phyloP scores from a whole-genome alignment of 768 basidiomycete species.

The Mycena floridula region DNA sequence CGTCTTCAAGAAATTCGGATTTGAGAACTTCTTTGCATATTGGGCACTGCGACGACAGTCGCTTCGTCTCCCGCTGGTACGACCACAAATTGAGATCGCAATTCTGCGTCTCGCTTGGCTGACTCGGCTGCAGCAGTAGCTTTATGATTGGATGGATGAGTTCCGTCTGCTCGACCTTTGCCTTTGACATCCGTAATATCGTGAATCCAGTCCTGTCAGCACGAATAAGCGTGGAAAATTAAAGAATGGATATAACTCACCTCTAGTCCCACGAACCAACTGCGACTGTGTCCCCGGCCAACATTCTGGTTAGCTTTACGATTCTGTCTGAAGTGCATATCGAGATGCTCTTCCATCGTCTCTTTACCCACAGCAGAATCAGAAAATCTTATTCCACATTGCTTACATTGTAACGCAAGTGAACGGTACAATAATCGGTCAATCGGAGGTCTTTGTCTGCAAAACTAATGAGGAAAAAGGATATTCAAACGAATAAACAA shows the following conservation, averaged over 20 bases:
- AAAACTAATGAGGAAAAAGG: constrained; percentile 3
- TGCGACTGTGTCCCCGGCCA: constrained; percentile 82
- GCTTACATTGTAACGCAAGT: constrained; percentile 81
- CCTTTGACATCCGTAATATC: constrained; percentile 64
- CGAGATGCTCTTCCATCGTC: constrained; percentile 81
- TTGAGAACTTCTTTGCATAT: constrained; percentile 94
- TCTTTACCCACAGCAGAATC: constrained; percentile 69
- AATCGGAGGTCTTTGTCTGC: constrained; percentile 55
- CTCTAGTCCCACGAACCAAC: constrained; percentile 83
- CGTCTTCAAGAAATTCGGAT: constrained; percentile 89
- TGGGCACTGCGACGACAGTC: constrained; percentile 77
- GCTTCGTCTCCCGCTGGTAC: constrained; percentile 90
- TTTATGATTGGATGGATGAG: constrained; percentile 46
- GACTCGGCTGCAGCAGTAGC: constrained; percentile 54
- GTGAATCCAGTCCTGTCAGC: constrained; percentile 78
- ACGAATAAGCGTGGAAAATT: constrained; percentile 9
- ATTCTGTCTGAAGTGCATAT: constrained; percentile 96
- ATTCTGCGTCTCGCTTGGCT: constrained; percentile 70
- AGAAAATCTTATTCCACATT: constrained; percentile 86
- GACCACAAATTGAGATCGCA: constrained; percentile 74
- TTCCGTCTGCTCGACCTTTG: constrained; percentile 56
- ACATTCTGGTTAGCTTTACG: constrained; percentile 71
- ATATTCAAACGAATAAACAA: constrained; percentile 3
- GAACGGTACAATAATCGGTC: constrained; percentile 67
- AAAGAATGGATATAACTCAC: constrained; percentile 38